Percentiles rank a stretch among this genome's conserved stretches.
Evolutionary conservation across 2,329 filamentous ascomycete genomes (phyloP).

Genomic region (Raffaelea ambrosiae): DNA sequence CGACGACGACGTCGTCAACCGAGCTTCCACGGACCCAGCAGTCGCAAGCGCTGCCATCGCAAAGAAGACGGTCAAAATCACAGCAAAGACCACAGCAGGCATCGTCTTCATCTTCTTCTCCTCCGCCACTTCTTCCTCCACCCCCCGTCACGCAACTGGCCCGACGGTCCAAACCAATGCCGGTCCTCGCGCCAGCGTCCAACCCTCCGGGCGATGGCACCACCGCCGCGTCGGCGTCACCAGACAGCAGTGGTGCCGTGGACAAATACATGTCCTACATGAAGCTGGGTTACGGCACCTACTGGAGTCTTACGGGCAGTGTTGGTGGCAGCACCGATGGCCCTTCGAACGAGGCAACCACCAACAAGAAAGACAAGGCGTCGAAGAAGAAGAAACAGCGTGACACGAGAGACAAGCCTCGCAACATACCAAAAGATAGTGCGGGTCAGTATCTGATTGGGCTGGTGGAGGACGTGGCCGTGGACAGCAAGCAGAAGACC

Average conservation of each 20-base stretch:
- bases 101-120: no score
- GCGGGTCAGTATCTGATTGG: constrained; percentile 56
- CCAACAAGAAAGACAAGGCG: neutral
- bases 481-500: constrained; percentile 34
- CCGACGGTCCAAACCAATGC: constrained; percentile 5
- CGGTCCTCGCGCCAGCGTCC: neutral
- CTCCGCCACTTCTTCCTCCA: constrained; percentile 11
- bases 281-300: constrained; percentile 60
- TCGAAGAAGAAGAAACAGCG: neutral
- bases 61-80: neutral
- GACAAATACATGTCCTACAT: constrained; percentile 55
- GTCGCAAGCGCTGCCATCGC: neutral
- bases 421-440: neutral
- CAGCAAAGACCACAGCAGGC: no score
- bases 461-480: constrained; percentile 55
- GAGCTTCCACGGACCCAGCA: constrained; percentile 1
- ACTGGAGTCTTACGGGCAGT: constrained; percentile 47
- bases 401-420: neutral
- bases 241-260: constrained; percentile 29
- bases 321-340: constrained; percentile 11
- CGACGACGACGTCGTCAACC: no score
- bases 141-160: constrained; percentile 15
- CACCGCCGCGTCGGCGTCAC: neutral
- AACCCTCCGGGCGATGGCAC: constrained; percentile 2
- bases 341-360: constrained; percentile 7